Evolutionary conservation across 2,329 filamentous ascomycete genomes (phyloP).

Genomic region (Coleophoma crateriformis): DNA sequence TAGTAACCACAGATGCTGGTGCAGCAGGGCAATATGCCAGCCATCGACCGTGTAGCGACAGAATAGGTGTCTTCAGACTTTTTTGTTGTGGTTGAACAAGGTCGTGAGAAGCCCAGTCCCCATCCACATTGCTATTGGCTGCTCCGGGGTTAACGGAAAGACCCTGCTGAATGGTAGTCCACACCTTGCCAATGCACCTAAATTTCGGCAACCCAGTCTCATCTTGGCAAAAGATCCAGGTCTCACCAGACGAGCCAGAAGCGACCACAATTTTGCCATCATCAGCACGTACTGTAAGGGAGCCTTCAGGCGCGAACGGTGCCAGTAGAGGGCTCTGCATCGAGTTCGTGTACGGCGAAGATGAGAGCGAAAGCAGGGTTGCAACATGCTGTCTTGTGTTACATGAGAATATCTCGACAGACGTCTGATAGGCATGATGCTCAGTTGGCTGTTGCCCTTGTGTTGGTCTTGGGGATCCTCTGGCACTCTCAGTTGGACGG

Average conservation of each 20-base stretch:
- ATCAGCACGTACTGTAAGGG: slow-evolving; percentile 68
- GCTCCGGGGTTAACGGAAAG: slow-evolving; percentile 31
- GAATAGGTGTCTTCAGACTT: slow-evolving; percentile 54
- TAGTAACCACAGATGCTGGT: slow-evolving; percentile 64
- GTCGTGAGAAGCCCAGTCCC: slow-evolving; percentile 33
- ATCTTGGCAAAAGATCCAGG: slow-evolving; percentile 66
- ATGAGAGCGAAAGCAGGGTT: slow-evolving; percentile 67
- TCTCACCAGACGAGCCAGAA: slow-evolving; percentile 80
- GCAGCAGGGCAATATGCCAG: slow-evolving; percentile 69
- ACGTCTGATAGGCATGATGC: slow-evolving; percentile 67
- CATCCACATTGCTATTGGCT: slow-evolving; percentile 15
- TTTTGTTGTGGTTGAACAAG: slow-evolving; percentile 21
- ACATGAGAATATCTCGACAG: slow-evolving; percentile 84
- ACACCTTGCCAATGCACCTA: slow-evolving; percentile 77
- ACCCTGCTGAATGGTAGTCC: slow-evolving; percentile 75
- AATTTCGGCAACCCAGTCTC: slow-evolving; percentile 33
- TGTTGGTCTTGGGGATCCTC: slow-evolving; percentile 31
- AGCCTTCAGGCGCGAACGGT: slow-evolving; percentile 64
- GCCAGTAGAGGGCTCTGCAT: slow-evolving; percentile 58
- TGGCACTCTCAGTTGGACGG: slow-evolving; percentile 12
- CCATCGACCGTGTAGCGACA: slow-evolving; percentile 69
- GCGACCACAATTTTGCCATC: slow-evolving; percentile 67
- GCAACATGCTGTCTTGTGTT: slow-evolving; percentile 66
- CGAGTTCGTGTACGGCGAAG: slow-evolving; percentile 52
- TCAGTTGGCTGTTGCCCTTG: slow-evolving; percentile 36